Conservation (phyloP, 306 rosid genomes). For the Trichosanthes truncata region DNA sequence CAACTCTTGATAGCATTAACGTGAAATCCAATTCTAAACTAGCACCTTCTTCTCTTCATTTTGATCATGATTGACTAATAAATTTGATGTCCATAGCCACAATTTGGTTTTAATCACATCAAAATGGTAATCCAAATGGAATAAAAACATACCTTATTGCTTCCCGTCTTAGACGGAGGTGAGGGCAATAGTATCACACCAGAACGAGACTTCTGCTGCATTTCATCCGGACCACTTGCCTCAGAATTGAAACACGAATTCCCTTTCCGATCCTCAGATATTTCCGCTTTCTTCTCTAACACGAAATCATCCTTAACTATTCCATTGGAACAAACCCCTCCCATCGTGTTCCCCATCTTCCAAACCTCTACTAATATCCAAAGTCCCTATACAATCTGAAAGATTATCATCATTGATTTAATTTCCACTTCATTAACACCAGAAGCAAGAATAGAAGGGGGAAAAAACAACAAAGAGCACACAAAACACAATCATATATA, state of each 20-base stretch:
- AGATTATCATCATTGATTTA: not conserved
- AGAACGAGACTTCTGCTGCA: not conserved
- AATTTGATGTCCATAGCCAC: not conserved
- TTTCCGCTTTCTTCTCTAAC: conserved; percentile 37
- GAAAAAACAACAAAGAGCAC: not conserved
- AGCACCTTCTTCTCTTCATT: not conserved
- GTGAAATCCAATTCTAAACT: not conserved
- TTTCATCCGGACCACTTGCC: conserved; percentile 12
- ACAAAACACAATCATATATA: not conserved
- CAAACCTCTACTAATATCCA: not conserved
- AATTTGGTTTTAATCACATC: not conserved
- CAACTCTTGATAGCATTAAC: not conserved
- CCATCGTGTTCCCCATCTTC: conserved; percentile 11
- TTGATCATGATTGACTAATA: not conserved
- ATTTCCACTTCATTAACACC: not conserved
- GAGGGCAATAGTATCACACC: not conserved
- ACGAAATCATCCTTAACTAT: conserved; percentile 25
- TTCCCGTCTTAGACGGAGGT: conserved; percentile 13
- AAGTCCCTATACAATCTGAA: not conserved
- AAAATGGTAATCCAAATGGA: conserved; percentile 14
- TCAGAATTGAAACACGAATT: conserved; percentile 10
- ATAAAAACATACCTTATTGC: conserved; percentile 18
- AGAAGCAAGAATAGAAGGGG: not conserved
- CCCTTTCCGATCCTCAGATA: not conserved
- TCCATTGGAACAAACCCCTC: not conserved